Base-by-base conservation (phyloP, 2,329 filamentous ascomycete species). In the Colletotrichum simmondsii region DNA sequence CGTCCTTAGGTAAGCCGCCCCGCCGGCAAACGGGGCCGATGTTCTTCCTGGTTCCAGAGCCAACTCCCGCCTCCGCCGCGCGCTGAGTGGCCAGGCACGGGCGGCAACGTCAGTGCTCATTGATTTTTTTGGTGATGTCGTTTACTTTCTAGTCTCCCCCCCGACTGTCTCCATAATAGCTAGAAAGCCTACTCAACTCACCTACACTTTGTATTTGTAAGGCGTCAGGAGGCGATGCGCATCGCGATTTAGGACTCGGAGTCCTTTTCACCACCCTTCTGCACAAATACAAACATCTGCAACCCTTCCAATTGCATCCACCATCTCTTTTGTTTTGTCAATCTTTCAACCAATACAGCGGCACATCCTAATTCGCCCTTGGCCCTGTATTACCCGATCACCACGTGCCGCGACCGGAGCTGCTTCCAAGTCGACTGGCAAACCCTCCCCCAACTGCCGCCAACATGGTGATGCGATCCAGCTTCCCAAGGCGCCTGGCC, bases 381-480 rank as follows among this genome's bases (percentile, higher is more conserved):
- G 57, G 67, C 42, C 56, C 63, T 60, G 58, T 58, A 61, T 30
- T 68, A 28, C 52, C 49, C 61, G 69, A 64, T 35, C 26, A 37
- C 70, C 59, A 68, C 68, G 58, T 68, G 69, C 58, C 42, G 59
- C 26, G 58, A 64, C 46, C 64, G 59, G 62, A 68, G 62, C 58
- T 56, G 65, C 60, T 37, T 53, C 49, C 42, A 42, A 46, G 63
- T 42, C 63, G 32, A 57, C 56, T 59, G 28, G 49, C 49, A 56
- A 62, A 28, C 35, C 37, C 42, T 49, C 42, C 42, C 19, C 42
- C 37, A 22, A 42, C 26, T 22, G 60, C 42, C 52, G 52, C 42
- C 68, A 77, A 73, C 78, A 85, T 85, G 83, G 84, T 85, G 70
- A 82, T 83, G 58, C 81, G 83, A 72, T 82, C 83, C 67, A 82